phyloP scores from a whole-genome alignment of 257 asterid species.

The Cynanchum wilfordii region DNA sequence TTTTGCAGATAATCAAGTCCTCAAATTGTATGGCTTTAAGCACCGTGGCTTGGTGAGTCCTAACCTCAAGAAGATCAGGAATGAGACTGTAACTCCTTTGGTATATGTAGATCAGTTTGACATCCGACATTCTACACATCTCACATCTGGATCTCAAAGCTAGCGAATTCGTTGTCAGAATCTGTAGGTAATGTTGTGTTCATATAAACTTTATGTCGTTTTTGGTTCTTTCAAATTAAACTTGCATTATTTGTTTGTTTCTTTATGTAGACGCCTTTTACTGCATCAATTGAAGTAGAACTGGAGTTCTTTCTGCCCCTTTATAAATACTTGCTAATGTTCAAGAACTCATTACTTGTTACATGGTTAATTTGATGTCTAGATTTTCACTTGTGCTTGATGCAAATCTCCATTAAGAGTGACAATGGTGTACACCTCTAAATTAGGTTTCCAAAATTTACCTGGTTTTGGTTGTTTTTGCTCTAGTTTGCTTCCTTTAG shows the following conservation, averaged over 20 bases:
- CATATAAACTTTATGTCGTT: constrained; percentile 8
- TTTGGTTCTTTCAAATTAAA: background rate
- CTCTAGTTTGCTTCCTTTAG: too few species aligned
- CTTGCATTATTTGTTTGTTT: background rate
- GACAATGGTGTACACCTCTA: too few species aligned
- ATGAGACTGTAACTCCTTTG: constrained; percentile 66
- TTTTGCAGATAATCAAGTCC: constrained; percentile 87
- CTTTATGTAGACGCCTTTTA: background rate
- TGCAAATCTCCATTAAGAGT: background rate
- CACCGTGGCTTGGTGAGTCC: constrained; percentile 94
- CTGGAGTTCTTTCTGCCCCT: background rate
- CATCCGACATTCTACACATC: constrained; percentile 53
- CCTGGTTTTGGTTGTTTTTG: too few species aligned
- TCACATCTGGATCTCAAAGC: constrained; percentile 39
- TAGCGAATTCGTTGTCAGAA: constrained; percentile 32
- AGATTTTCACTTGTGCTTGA: background rate
- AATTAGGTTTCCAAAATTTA: background rate
- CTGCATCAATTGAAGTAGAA: background rate
- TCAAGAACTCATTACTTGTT: background rate
- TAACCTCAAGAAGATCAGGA: constrained; percentile 77
- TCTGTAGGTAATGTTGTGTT: constrained; percentile 33
- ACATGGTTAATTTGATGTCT: background rate
- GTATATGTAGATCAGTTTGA: constrained; percentile 72
- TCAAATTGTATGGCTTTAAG: constrained; percentile 81
- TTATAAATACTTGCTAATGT: background rate